These are phyloP conservation scores for Penicillium verhagenii DNA, from an alignment of 495 filamentous ascomycete genomes.

Conservation along the genomic window DNA sequence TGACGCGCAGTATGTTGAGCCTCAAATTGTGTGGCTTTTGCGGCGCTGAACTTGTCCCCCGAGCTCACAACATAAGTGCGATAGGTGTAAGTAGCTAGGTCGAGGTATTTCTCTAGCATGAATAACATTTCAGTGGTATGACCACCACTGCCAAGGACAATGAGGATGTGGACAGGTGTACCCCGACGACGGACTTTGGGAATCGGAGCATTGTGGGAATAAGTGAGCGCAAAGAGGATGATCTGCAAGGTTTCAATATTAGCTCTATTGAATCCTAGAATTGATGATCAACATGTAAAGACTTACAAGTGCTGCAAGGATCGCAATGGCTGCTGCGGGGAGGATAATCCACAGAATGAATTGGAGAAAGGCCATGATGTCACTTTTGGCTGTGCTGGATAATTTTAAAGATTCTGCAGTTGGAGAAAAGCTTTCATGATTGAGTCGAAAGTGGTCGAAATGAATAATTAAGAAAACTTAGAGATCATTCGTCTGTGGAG, in stretches of 20 bases:
- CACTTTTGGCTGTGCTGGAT: conserved; percentile 3
- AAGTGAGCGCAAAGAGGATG: conserved; percentile 23
- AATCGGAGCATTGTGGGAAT: conserved; percentile 34
- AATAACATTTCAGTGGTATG: conserved; percentile 94
- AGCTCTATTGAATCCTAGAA: conserved; percentile 1
- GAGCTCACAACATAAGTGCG: conserved; percentile 79
- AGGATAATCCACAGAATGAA: conserved; percentile 10
- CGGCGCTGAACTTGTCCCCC: conserved; percentile 72
- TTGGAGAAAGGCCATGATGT: conserved; percentile 19
- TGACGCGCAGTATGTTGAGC: conserved; percentile 16
- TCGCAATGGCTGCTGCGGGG: conserved; percentile 6
- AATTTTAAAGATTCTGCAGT: neutral
- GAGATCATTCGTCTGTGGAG: neutral
- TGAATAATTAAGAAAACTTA: neutral
- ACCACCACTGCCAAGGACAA: conserved; percentile 88
- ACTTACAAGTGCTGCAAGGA: conserved; percentile 22
- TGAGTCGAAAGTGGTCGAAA: neutral
- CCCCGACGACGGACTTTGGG: conserved; percentile 30
- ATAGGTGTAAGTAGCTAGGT: conserved; percentile 54
- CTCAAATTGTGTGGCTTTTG: conserved; percentile 68
- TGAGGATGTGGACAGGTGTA: conserved; percentile 63
- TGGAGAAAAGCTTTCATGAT: neutral
- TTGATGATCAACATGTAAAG: neutral
- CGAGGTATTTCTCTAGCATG: conserved; percentile 56
- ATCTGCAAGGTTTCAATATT: conserved; percentile 17